Evolutionary conservation across 2,329 filamentous ascomycete species (phyloP), one percentile per base, ranked within the genome.

Genomic region (Fusarium nodosum): DNA sequence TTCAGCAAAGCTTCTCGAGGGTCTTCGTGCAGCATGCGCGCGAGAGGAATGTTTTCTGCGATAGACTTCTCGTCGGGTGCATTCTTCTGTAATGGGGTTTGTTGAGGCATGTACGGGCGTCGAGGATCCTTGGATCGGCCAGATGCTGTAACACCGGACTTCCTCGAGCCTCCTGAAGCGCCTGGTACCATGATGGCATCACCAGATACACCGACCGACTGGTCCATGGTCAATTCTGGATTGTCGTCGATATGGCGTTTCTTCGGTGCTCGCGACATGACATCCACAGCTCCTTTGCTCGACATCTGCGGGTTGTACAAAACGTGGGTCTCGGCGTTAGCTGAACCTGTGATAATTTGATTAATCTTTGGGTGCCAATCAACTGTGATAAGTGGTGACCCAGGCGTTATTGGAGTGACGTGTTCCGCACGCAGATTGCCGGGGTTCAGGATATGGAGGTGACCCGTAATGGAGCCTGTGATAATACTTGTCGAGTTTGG

Each of bases 161-260:
- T 82, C 38, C 62, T 89, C 77, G 78, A 84, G 16, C 84, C 82
- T 3, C 80, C 77, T 52, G 87, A 81, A 24, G 87, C 87, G 36
- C 91, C 91, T 4, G 90, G 89, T 28, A 88, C 90, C 56, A 97
- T 82, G 65, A 97, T 92, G 11, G 90, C 88, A 75, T 98, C 95
- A 46, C 90, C 93, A 1, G 94, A 94, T 62, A 98, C 86, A 16
- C 93, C 94, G 5, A 91, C 84, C 7, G 91, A 87, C 73, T 94
- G 88, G 76, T 97, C 94, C 78, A 92, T 97, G 2, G 94, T 97
- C 34, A 97, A 85, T 61, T 88, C 89, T 1, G 94, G 90, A 79
- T 98, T 93, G 79, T 99, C 96, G 77, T 99, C 96, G 64, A 99
- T 90, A 77, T 99, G 95, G 3, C 95, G 91, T 74, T 93, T 94